Base-by-base conservation (phyloP, 106 monocot genomes). In the Ottelia alismoides region DNA sequence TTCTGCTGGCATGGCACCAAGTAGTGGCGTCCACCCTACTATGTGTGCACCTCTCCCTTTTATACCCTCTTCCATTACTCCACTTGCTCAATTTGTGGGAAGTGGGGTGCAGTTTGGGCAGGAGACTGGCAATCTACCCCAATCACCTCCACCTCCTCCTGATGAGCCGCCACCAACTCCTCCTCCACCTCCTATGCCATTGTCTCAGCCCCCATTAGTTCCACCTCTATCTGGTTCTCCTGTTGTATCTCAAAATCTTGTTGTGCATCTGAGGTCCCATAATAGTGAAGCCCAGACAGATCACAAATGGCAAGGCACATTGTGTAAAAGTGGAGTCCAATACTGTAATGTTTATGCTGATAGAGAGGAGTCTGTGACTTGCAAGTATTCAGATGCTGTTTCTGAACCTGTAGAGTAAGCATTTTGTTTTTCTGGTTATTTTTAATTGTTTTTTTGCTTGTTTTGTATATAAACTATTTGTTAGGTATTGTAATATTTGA, bases 381-480 rank as follows among this genome's bases (percentile, higher is more conserved):
- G 98, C 59, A 90, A 77, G 57, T 90, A 98, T 62, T 58, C 65
- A 46, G 69, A 62, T 67, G 51, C 58, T 28, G 25, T 62, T 3
- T 52, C 82, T 62, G 90, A 98, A 75, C 98, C 98, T 31, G 60
- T 68, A 62, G 79, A 80, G 98, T 98, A 83, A 77, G 98, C n/a
- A n/a, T n/a, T n/a, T n/a, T n/a, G n/a, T n/a, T n/a, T n/a, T n/a
- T n/a, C n/a, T n/a, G n/a, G n/a, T n/a, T n/a, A n/a, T n/a, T n/a
- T n/a, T n/a, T n/a, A n/a, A n/a, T n/a, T n/a, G n/a, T n/a, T n/a
- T n/a, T n/a, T n/a, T n/a, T n/a, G n/a, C n/a, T n/a, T n/a, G n/a
- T n/a, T n/a, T n/a, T n/a, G n/a, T n/a, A n/a, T n/a, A n/a, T n/a
- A n/a, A n/a, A n/a, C n/a, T n/a, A n/a, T n/a, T n/a, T n/a, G n/a